phyloP scores from a whole-genome alignment of 2,329 filamentous ascomycete genomes.

The Aspergillus fructus region DNA sequence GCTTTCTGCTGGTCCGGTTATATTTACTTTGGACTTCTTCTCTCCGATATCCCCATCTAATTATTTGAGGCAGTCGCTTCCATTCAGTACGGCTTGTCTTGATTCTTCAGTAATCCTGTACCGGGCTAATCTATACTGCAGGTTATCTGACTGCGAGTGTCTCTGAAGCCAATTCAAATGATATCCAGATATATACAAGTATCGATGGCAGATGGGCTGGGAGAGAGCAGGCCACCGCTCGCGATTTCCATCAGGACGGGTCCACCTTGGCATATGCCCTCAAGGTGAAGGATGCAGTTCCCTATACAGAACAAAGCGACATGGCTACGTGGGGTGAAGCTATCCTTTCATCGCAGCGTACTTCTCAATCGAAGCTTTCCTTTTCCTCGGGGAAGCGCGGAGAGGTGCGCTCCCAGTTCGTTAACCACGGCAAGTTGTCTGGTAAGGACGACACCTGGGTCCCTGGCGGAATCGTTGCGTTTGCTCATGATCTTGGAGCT shows the following conservation, averaged over 20 bases:
- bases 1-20: slow-evolving; percentile 36
- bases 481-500: slow-evolving; percentile 41
- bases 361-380: slow-evolving; percentile 26
- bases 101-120: neutral
- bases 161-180: slow-evolving; percentile 20
- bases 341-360: slow-evolving; percentile 39
- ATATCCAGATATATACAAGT: slow-evolving; percentile 44
- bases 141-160: slow-evolving; percentile 44
- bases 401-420: slow-evolving; percentile 33
- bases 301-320: slow-evolving; percentile 37
- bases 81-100: slow-evolving; percentile 33
- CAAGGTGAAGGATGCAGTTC: slow-evolving; percentile 28
- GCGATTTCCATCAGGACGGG: slow-evolving; percentile 24
- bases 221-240: slow-evolving; percentile 22
- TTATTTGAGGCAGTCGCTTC: slow-evolving; percentile 45
- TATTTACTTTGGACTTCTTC: slow-evolving; percentile 44
- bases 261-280: slow-evolving; percentile 34
- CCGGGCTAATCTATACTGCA: slow-evolving; percentile 17
- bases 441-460: slow-evolving; percentile 25
- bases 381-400: slow-evolving; percentile 29
- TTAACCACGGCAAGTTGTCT: slow-evolving; percentile 29
- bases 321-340: slow-evolving; percentile 46
- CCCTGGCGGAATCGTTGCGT: slow-evolving; percentile 32
- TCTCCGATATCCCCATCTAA: slow-evolving; percentile 46
- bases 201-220: slow-evolving; percentile 49